Evolutionary conservation across 257 asterid genomes (phyloP).

Genomic region (Nicotiana attenuata): DNA sequence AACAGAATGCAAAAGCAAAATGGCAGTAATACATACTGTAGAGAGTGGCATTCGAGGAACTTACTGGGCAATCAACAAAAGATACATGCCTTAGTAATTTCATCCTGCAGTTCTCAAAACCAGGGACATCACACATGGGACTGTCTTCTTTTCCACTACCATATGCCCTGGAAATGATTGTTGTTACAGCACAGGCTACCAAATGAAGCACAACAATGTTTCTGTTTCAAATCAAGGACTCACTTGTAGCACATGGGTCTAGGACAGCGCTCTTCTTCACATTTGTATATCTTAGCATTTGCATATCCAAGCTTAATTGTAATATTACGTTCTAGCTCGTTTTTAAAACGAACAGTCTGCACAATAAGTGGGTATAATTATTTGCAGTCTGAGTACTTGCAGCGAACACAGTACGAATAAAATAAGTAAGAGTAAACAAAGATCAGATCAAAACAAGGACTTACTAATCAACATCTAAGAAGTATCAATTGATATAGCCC

Average conservation of each 20-base stretch:
- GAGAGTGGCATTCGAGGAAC: slow-evolving; percentile 11
- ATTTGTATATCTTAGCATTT: slow-evolving; percentile 90
- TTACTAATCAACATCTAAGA: neutral
- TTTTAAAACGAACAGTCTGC: slow-evolving; percentile 98
- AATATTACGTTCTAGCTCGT: slow-evolving; percentile 94
- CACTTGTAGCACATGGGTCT: slow-evolving; percentile 96
- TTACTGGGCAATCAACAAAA: slow-evolving; percentile 97
- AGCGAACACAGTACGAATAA: neutral
- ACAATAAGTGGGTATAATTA: neutral
- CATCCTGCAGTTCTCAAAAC: slow-evolving; percentile 91
- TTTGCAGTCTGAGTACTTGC: neutral
- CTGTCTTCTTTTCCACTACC: slow-evolving; percentile 97
- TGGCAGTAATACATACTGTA: neutral
- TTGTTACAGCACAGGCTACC: slow-evolving; percentile 12
- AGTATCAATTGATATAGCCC: neutral
- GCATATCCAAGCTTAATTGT: slow-evolving; percentile 99
- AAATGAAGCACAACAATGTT: slow-evolving; percentile 8
- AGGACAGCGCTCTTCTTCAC: slow-evolving; percentile 91
- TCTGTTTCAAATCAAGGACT: slow-evolving; percentile 20
- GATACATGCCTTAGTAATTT: slow-evolving; percentile 95
- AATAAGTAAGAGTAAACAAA: neutral
- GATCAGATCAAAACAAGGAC: neutral
- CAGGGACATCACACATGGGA: slow-evolving; percentile 96
- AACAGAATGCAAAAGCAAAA: neutral
- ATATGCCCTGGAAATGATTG: slow-evolving; percentile 59